A percentile compares a stretch with the other conserved stretches of the same genome.
phyloP scores from a whole-genome alignment of 192 early-diverging fungal species.

The Oehlia diaphana region DNA sequence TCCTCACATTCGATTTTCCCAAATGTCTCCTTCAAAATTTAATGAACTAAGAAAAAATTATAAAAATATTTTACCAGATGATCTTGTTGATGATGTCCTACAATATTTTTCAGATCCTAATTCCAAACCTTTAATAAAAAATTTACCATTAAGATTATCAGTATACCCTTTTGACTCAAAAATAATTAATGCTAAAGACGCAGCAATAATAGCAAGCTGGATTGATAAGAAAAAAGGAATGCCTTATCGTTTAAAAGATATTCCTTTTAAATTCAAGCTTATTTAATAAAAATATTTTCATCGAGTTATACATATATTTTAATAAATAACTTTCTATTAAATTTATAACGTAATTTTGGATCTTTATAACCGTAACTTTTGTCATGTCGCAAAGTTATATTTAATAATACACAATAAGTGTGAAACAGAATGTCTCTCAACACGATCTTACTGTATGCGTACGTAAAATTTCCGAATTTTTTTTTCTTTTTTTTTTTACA shows the following conservation, averaged over 20 bases:
- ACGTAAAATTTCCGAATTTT: too few species aligned
- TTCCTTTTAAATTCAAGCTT: neutral
- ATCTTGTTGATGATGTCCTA: neutral
- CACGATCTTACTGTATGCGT: too few species aligned
- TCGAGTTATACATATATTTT: too few species aligned
- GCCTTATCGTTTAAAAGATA: neutral
- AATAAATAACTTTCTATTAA: too few species aligned
- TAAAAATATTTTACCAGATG: neutral
- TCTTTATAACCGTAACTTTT: too few species aligned
- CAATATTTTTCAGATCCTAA: neutral
- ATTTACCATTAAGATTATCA: neutral
- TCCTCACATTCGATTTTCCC: neutral
- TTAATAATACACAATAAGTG: too few species aligned
- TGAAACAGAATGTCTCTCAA: too few species aligned
- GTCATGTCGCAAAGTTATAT: too few species aligned
- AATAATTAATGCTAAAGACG: neutral
- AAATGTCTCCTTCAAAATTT: too few species aligned
- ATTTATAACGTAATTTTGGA: too few species aligned
- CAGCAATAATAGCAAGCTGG: slow-evolving; percentile 1
- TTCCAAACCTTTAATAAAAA: neutral
- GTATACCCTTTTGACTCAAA: neutral
- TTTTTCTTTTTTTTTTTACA: too few species aligned
- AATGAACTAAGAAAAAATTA: too few species aligned
- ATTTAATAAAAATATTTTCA: neutral
- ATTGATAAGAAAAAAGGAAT: neutral